Conservation (phyloP, 768 basidiomycete species). For the Leccinum obscurum region DNA sequence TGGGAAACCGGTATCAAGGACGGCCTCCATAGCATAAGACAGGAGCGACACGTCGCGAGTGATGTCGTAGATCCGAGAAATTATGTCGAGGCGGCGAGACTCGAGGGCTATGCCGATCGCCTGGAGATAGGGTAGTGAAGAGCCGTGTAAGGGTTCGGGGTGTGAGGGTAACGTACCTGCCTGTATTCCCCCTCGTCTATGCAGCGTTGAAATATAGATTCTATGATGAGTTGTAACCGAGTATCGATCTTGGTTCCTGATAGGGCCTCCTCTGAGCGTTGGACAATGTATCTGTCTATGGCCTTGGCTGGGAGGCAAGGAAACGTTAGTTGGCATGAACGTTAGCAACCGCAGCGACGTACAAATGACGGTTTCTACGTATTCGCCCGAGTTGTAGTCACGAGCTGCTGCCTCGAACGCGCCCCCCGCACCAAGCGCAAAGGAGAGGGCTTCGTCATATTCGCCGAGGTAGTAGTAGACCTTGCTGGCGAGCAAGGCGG, state of each 20-base stretch:
- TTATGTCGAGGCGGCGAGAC: conserved; percentile 83
- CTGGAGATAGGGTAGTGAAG: conserved; percentile 39
- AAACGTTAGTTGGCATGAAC: neutral
- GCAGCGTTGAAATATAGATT: conserved; percentile 84
- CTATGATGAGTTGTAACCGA: conserved; percentile 80
- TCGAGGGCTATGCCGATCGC: conserved; percentile 96
- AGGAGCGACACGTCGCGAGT: conserved; percentile 78
- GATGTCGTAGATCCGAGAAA: conserved; percentile 71
- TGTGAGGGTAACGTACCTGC: conserved; percentile 53
- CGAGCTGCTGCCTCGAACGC: conserved; percentile 80
- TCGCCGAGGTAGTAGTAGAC: conserved; percentile 97
- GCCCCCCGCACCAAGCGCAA: conserved; percentile 87
- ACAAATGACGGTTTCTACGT: conserved; percentile 94
- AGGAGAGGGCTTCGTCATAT: conserved; percentile 93
- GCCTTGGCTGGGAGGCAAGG: conserved; percentile 71
- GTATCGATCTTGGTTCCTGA: conserved; percentile 68
- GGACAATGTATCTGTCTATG: conserved; percentile 88
- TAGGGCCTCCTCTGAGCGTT: conserved; percentile 55
- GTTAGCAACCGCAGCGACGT: conserved; percentile 36
- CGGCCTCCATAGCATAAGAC: conserved; percentile 90
- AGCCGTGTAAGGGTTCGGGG: neutral
- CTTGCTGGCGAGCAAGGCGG: conserved; percentile 94
- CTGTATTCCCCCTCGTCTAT: conserved; percentile 88
- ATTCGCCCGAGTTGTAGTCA: conserved; percentile 72
- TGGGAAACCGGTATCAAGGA: conserved; percentile 86